Conservation (phyloP, 116 monocot species). For the Zostera marina region DNA sequence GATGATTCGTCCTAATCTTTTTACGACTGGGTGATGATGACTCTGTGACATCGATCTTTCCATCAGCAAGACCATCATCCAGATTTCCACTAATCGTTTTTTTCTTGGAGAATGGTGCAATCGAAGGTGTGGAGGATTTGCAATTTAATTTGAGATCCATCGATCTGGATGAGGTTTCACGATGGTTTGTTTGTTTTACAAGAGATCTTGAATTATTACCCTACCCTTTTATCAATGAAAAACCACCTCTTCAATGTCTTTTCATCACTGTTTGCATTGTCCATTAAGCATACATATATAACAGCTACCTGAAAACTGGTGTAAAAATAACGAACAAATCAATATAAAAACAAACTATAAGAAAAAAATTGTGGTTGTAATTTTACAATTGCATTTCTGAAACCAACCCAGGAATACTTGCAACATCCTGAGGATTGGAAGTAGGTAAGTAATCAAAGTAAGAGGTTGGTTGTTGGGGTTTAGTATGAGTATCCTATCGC, state of each 20-base stretch:
- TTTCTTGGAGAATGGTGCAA: constrained; percentile 27
- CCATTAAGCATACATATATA: constrained; percentile 40
- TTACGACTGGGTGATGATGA: constrained; percentile 70
- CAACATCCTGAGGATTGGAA: too few relatives aligned
- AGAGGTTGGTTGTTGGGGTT: too few relatives aligned
- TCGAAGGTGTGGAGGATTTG: constrained; percentile 33
- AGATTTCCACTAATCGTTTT: constrained; percentile 30
- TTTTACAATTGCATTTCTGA: too few relatives aligned
- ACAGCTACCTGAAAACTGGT: constrained; percentile 25
- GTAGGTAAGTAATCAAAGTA: too few relatives aligned
- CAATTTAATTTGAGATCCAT: constrained; percentile 5
- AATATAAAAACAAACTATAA: not conserved
- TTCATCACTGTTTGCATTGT: constrained; percentile 51
- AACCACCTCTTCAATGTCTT: constrained; percentile 89
- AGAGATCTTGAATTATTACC: constrained; percentile 15
- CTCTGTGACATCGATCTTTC: constrained; percentile 66
- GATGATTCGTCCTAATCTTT: constrained; percentile 29
- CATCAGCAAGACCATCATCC: constrained; percentile 37
- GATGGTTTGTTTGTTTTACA: not conserved
- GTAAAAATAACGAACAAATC: not conserved
- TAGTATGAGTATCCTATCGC: too few relatives aligned
- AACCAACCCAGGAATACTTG: too few relatives aligned
- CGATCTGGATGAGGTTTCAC: not conserved
- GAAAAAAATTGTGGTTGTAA: not conserved
- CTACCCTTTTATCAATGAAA: constrained; percentile 87